Evolutionary conservation across 176 grass and related monocot species (phyloP), one percentile per base, ranked within the genome.

Genomic region (Oryza officinalis): DNA sequence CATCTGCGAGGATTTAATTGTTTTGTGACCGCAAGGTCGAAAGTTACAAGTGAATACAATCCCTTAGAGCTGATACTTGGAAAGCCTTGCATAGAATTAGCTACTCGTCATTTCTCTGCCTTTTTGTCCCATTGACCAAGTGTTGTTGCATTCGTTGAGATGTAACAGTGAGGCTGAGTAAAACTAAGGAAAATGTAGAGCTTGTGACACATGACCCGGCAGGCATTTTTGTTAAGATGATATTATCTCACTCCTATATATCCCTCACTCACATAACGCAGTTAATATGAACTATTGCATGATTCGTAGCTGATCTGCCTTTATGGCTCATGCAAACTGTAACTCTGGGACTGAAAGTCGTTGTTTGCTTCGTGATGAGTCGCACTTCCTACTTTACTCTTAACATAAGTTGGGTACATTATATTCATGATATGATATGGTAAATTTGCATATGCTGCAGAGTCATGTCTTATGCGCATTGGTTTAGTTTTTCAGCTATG

Each of bases 61-160:
- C 86, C 64, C 84, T 14, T 71, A 57, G 63, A 83, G 81, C 40
- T 49, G 79, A 82, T 87, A 86, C 84, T 7, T 90, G 89, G 83
- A 80, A 80, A 87, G 69, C 25, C 69, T 83, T 65, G 43, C 80
- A 43, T 75, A 83, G 84, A 69, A 40, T 25, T 69, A 86, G 68
- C 61, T 49, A 26, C 63, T 86, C 82, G 13, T 30, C 17, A 23
- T 86, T 63, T 26, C 50, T 82, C 25, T 18, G 49, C 13, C 33
- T 11, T 47, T 54, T 59, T 13, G 6, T 0, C 18, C 67, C 79
- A 83, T 79, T 46, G 11, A 45, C 74, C 35, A 78, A 78, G 23
- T 70, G 13, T 71, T 22, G 31, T 69, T 43, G 50, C 73, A 86
- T 86, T 82, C 57, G 2, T 77, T 72, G 43, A 54, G 3, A 18